phyloP scores from a whole-genome alignment of 805 yeast species.

The Ascoidea rubescens region DNA sequence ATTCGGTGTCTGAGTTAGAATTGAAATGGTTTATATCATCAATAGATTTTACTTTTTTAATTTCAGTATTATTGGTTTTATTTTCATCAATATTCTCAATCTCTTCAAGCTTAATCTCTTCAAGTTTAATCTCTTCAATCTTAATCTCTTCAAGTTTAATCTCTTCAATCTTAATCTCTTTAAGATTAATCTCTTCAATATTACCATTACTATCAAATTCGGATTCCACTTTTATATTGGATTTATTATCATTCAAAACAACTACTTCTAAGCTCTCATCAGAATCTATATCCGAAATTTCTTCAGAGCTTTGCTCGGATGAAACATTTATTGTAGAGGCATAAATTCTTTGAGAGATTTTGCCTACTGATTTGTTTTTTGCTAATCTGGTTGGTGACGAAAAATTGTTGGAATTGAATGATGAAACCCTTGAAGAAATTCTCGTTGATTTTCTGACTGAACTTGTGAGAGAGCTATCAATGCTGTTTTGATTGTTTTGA shows the following conservation, averaged over 20 bases:
- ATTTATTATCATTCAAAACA: background rate
- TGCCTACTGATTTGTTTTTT: no score
- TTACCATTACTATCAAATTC: conserved; percentile 2
- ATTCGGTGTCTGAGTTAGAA: no score
- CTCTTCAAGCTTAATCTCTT: background rate
- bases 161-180: background rate
- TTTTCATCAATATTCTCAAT: no score
- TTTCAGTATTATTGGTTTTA: no score
- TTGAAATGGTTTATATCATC: no score
- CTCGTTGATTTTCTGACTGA: background rate
- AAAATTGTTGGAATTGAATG: background rate
- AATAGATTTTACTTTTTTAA: no score
- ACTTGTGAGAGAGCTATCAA: background rate
- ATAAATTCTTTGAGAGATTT: background rate
- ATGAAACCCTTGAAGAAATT: background rate
- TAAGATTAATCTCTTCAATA: background rate
- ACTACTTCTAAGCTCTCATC: conserved; percentile 1
- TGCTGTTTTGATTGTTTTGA: no score
- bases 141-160: background rate
- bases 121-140: background rate
- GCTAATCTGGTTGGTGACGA: no score
- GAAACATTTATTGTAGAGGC: background rate
- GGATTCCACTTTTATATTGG: conserved; percentile 3
- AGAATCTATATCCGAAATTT: background rate
- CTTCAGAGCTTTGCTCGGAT: background rate